phyloP scores from a whole-genome alignment of 371 early-diverging fungal genomes.

The Chytridiales sp. region DNA sequence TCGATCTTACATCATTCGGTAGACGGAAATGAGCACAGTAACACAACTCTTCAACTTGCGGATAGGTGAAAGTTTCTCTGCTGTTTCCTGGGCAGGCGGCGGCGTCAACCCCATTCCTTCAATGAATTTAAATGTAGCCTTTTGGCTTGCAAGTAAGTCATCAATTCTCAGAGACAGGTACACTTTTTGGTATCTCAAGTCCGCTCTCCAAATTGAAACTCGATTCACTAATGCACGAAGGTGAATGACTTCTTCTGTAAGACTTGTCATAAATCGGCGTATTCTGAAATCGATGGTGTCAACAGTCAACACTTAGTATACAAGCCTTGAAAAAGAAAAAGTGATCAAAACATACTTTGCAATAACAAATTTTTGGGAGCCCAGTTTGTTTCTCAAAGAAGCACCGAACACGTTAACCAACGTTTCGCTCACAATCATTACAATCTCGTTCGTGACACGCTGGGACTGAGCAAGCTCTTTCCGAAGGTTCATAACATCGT shows the following conservation, averaged over 20 bases:
- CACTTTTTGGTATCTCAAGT: constrained; percentile 46
- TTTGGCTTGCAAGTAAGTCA: constrained; percentile 39
- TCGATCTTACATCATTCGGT: constrained; percentile 34
- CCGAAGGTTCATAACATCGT: constrained; percentile 25
- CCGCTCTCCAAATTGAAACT: constrained; percentile 38
- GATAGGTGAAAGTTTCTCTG: not conserved
- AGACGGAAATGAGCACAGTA: constrained; percentile 31
- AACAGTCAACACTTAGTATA: not conserved
- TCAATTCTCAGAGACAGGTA: constrained; percentile 40
- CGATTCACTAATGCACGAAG: constrained; percentile 37
- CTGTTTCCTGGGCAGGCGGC: constrained; percentile 1
- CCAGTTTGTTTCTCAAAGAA: constrained; percentile 1
- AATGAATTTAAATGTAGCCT: constrained; percentile 32
- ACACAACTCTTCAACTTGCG: constrained; percentile 29
- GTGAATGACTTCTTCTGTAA: constrained; percentile 39
- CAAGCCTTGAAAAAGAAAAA: not conserved
- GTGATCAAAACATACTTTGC: not conserved
- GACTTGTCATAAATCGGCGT: constrained; percentile 31
- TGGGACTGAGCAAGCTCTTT: constrained; percentile 27
- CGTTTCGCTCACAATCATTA: constrained; percentile 24
- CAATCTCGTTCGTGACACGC: constrained; percentile 23
- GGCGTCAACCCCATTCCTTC: constrained; percentile 33
- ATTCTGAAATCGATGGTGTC: constrained; percentile 23
- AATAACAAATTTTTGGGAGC: not conserved
- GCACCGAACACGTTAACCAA: constrained; percentile 24